phyloP scores from a whole-genome alignment of 2,329 filamentous ascomycete species.

The Aspergillus sp. region DNA sequence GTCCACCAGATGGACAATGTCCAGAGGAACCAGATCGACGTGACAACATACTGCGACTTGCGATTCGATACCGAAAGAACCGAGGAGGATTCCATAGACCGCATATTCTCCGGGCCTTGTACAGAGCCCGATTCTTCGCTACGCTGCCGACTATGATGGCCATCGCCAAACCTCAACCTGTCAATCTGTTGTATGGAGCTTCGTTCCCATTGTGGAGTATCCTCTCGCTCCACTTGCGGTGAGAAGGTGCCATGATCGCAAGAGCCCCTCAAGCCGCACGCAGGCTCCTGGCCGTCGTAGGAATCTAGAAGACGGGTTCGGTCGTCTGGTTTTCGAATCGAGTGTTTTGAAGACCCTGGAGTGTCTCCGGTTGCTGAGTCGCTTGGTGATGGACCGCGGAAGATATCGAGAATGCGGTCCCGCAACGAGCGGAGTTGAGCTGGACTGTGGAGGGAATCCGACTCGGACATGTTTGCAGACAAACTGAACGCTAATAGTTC shows the following conservation, averaged over 20 bases:
- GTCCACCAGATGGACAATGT: background rate
- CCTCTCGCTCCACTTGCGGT: constrained; percentile 60
- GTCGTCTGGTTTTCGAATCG: constrained; percentile 25
- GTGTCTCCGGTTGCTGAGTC: background rate
- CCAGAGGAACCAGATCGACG: background rate
- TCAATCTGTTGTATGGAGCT: constrained; percentile 27
- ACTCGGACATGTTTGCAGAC: constrained; percentile 26
- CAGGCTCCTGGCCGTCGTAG: constrained; percentile 35
- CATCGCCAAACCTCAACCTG: constrained; percentile 32
- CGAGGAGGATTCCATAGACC: constrained; percentile 68
- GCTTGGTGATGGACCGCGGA: constrained; percentile 21
- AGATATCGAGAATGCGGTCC: constrained; percentile 30
- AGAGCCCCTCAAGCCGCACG: constrained; percentile 38
- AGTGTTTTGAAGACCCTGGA: constrained; percentile 10
- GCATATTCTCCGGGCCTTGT: constrained; percentile 63
- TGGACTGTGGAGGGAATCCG: constrained; percentile 20
- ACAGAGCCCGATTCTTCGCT: constrained; percentile 38
- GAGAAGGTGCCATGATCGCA: constrained; percentile 78
- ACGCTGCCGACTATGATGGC: constrained; percentile 5
- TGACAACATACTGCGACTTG: constrained; percentile 64
- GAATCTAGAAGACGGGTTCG: constrained; percentile 40
- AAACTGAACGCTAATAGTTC: background rate
- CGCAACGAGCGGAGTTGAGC: constrained; percentile 29
- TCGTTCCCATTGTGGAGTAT: constrained; percentile 44
- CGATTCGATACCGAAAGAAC: constrained; percentile 72